Evolutionary conservation across 805 yeast genomes (phyloP), one percentile per base, ranked within the genome.

Genomic region (Candida manassasensis): DNA sequence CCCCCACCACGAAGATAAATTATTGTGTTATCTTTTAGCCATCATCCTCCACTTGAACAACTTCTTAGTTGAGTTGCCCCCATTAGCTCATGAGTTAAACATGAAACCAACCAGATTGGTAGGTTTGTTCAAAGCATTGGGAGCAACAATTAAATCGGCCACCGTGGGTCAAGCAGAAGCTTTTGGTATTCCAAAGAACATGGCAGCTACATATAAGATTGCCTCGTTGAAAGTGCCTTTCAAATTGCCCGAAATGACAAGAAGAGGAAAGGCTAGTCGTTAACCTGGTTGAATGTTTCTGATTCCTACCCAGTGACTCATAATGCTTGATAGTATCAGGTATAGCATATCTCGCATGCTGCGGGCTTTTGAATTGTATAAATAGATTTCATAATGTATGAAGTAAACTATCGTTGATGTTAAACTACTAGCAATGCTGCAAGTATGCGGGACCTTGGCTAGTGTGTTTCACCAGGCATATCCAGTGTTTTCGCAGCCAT

Each of bases 141-240:
- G 98, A 41, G 90, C 96, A 48, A 57, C 61, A 15, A 76, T 86
- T 34, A 85, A 84, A 60, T 71, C 77, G 35, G 79, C 86, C 21
- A 74, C 88, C 13, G 76, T 70, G 22, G 72, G 80, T n/a, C 83
- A 81, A 60, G 86, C 86, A 24, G 87, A 81, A 49, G 82, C 82
- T 3, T 72, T 79, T 44, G 83, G 82, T 19, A 69, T 83, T 40
- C 75, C 83, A 33, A 81, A 75, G 58, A 59, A 71, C 35, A 64
- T 71, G 36, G 80, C 80, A 10, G 57, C 76, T 7, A 70, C 77
- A 25, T 81, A 83, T 61, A 86, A 87, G 59, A 69, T 90, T 46
- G 97, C 97, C 3, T 61, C 76, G 12, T 72, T 93, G 59, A 80
- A 75, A 56, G 95, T 88, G 21, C 98, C 98, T 26, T 84, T 93